phyloP scores from a whole-genome alignment of 257 asterid genomes.

The Solanum gracilifrons region DNA sequence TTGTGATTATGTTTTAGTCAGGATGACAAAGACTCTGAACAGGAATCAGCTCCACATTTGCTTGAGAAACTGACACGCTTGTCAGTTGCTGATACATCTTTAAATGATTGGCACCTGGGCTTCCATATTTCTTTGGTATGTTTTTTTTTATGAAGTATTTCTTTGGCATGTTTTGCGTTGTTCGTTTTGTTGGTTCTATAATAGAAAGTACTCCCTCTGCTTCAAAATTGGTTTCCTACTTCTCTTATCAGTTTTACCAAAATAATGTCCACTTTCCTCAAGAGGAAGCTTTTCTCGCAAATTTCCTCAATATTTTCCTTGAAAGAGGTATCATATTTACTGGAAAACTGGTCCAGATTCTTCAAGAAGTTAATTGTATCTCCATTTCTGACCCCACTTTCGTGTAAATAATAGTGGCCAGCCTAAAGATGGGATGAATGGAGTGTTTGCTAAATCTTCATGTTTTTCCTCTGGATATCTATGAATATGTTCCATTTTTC shows the following conservation, averaged over 20 bases:
- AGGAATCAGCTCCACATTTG: slow-evolving; percentile 39
- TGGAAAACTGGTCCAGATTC: neutral
- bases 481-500: neutral
- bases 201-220: neutral
- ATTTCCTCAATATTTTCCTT: neutral
- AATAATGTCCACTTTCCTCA: neutral
- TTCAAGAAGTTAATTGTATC: neutral
- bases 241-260: neutral
- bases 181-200: neutral
- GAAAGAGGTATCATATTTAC: neutral
- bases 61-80: slow-evolving; percentile 56
- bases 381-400: neutral
- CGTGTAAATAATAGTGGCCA: neutral
- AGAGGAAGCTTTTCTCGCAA: neutral
- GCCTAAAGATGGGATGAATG: neutral
- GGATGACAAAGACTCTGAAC: slow-evolving; percentile 65
- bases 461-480: neutral
- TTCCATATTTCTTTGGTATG: slow-evolving; percentile 87
- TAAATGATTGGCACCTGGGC: slow-evolving; percentile 90
- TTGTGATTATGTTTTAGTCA: slow-evolving; percentile 32
- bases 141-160: slow-evolving; percentile 15
- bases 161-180: slow-evolving; percentile 45
- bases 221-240: neutral
- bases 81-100: slow-evolving; percentile 54
- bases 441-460: neutral